These are phyloP conservation scores for Tuber brumale DNA, from an alignment of 495 filamentous ascomycete genomes.

Conservation along the genomic window DNA sequence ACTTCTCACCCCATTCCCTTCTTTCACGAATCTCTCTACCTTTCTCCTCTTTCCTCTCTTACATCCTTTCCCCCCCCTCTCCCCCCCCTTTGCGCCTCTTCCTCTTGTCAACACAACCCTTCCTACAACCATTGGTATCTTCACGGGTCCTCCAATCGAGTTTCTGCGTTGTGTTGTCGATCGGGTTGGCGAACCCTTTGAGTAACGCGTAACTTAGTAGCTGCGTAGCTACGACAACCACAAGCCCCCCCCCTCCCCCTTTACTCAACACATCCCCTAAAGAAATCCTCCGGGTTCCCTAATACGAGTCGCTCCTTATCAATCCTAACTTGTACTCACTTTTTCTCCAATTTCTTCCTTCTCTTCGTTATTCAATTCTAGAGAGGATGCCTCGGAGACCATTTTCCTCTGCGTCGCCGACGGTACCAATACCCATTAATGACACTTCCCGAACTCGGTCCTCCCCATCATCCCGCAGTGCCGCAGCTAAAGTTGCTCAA, in stretches of 20 bases:
- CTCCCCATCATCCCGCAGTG: constrained; percentile 55
- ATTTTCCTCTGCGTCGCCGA: constrained; percentile 38
- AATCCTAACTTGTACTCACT: not conserved
- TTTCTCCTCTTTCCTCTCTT: constrained; percentile 10
- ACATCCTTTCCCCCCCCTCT: constrained; percentile 3
- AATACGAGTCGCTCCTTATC: not conserved
- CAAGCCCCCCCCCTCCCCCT: constrained; percentile 14
- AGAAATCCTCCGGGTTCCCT: not conserved
- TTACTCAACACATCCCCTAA: not conserved
- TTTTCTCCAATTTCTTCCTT: constrained; percentile 10
- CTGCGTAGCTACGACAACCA: constrained; percentile 3
- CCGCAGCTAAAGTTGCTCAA: constrained; percentile 48
- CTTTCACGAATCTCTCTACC: constrained; percentile 11
- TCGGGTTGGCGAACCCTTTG: constrained; percentile 32
- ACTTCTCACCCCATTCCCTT: constrained; percentile 13
- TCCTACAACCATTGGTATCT: constrained; percentile 15
- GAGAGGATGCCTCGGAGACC: constrained; percentile 38
- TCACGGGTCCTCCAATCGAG: constrained; percentile 11
- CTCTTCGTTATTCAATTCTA: constrained; percentile 16
- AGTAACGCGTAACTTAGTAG: constrained; percentile 19
- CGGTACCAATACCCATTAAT: constrained; percentile 43
- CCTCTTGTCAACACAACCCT: constrained; percentile 19
- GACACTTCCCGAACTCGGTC: constrained; percentile 43
- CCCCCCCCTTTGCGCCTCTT: constrained; percentile 2
- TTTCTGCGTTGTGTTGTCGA: constrained; percentile 23